Evolutionary conservation across 352 stramenopile species (phyloP).

Genomic region (Phytophthora foliorum): DNA sequence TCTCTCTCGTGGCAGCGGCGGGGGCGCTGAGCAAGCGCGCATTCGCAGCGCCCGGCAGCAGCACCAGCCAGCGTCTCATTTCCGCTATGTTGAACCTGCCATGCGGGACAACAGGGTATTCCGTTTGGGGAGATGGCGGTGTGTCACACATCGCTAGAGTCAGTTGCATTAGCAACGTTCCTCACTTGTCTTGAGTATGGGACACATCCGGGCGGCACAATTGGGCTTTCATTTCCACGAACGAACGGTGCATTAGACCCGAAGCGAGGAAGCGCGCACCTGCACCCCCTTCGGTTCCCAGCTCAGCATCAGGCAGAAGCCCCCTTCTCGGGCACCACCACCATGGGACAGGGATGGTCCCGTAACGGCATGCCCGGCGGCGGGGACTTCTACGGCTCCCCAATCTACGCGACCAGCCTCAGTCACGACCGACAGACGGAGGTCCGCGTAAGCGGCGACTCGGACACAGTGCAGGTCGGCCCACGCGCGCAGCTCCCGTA

Average conservation of each 20-base stretch:
- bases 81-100: conserved; percentile 39
- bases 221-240: conserved; percentile 28
- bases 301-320: not conserved
- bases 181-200: conserved; percentile 38
- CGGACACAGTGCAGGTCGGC: conserved; percentile 77
- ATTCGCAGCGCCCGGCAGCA: too few species aligned
- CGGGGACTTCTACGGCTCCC: conserved; percentile 85
- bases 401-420: conserved; percentile 86
- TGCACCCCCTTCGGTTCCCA: not conserved
- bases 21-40: not conserved
- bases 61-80: too few species aligned
- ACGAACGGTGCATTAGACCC: conserved; percentile 15
- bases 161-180: conserved; percentile 40
- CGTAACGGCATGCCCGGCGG: conserved; percentile 66
- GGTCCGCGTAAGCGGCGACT: conserved; percentile 70
- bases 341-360: conserved; percentile 74
- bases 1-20: conserved; percentile 8
- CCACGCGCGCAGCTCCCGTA: conserved; percentile 73
- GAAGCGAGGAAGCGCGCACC: conserved; percentile 8
- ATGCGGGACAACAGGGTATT: conserved; percentile 5
- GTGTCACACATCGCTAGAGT: conserved; percentile 28
- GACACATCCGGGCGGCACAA: conserved; percentile 22
- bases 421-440: conserved; percentile 90
- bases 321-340: conserved; percentile 1
- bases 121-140: conserved; percentile 5